Conservation (phyloP, 345 rosid species). For the Raphanus raphanistrum region DNA sequence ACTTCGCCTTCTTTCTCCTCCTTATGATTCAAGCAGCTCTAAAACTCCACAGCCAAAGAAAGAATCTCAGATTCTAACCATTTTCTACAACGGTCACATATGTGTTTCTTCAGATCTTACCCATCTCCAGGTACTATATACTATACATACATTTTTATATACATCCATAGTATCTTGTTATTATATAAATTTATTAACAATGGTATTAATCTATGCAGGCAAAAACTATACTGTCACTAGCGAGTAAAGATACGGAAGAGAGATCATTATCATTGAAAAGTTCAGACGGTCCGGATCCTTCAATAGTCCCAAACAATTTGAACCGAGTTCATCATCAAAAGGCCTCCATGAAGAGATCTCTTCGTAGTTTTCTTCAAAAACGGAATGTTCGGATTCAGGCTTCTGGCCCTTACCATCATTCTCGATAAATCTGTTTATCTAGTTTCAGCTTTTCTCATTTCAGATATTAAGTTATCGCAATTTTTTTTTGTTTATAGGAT, state of each 20-base stretch:
- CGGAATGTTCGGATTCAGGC: conserved; percentile 27
- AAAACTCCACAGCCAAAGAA: background rate
- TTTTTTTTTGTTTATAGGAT: background rate
- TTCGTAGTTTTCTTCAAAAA: conserved; percentile 30
- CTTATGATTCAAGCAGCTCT: background rate
- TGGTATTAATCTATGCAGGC: background rate
- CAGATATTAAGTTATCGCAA: background rate
- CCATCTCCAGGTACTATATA: conserved; percentile 1
- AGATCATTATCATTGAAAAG: background rate
- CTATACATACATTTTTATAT: background rate
- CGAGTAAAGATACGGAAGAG: conserved; percentile 15
- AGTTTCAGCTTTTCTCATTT: background rate
- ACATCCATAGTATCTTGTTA: background rate
- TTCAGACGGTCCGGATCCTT: background rate
- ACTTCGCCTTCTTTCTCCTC: conserved; percentile 24
- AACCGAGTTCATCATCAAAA: background rate
- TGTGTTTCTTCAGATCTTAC: conserved; percentile 26
- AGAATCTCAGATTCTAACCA: conserved; percentile 19
- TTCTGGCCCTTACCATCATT: conserved; percentile 17
- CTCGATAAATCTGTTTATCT: background rate
- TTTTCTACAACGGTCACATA: conserved; percentile 28
- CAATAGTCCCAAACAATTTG: background rate
- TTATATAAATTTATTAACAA: background rate
- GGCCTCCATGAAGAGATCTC: conserved; percentile 31
- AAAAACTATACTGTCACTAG: conserved; percentile 21